Percentiles rank a stretch among this genome's conserved stretches.
Evolutionary conservation across 2,329 filamentous ascomycete species (phyloP).

Genomic region (Colletotrichum sp.): DNA sequence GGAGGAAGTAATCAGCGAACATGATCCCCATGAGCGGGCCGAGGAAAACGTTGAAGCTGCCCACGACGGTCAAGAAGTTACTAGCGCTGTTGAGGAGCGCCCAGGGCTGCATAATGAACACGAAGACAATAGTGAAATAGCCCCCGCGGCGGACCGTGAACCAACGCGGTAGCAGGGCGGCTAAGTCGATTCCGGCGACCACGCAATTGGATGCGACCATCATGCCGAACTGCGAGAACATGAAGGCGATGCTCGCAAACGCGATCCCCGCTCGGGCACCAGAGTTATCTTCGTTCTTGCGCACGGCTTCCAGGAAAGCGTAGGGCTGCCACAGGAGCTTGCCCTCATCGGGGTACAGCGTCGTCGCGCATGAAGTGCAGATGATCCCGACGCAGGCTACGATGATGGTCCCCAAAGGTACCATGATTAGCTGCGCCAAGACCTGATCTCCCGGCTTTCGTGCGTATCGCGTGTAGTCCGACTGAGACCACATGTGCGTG

Average conservation of each 20-base stretch:
- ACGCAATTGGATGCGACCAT: slow-evolving; percentile 3
- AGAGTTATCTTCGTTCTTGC: background rate
- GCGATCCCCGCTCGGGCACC: background rate
- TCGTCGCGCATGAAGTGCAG: slow-evolving; percentile 27
- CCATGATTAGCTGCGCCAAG: slow-evolving; percentile 26
- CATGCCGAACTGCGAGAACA: slow-evolving; percentile 10
- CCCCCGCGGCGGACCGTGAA: slow-evolving; percentile 6
- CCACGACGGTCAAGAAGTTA: slow-evolving; percentile 27
- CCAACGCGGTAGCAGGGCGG: slow-evolving; percentile 26
- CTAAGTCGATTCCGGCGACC: slow-evolving; percentile 26
- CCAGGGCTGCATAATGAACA: slow-evolving; percentile 24
- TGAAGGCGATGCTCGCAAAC: slow-evolving; percentile 12
- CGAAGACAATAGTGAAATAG: slow-evolving; percentile 6
- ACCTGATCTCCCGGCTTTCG: slow-evolving; percentile 27
- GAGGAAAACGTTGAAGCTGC: slow-evolving; percentile 34
- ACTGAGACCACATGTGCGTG: slow-evolving; percentile 27
- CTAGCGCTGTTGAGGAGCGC: slow-evolving; percentile 13
- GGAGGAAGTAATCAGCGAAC: slow-evolving; percentile 34
- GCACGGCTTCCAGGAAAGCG: slow-evolving; percentile 24
- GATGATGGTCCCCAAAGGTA: slow-evolving; percentile 25
- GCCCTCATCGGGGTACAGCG: slow-evolving; percentile 22
- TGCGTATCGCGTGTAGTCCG: slow-evolving; percentile 29
- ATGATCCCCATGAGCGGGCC: slow-evolving; percentile 37
- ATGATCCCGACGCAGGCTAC: slow-evolving; percentile 29
- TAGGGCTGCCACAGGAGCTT: slow-evolving; percentile 29